Evolutionary conservation across 2,329 filamentous ascomycete genomes (phyloP), one percentile per base, ranked within the genome.

Genomic region (Penicillium expansum): DNA sequence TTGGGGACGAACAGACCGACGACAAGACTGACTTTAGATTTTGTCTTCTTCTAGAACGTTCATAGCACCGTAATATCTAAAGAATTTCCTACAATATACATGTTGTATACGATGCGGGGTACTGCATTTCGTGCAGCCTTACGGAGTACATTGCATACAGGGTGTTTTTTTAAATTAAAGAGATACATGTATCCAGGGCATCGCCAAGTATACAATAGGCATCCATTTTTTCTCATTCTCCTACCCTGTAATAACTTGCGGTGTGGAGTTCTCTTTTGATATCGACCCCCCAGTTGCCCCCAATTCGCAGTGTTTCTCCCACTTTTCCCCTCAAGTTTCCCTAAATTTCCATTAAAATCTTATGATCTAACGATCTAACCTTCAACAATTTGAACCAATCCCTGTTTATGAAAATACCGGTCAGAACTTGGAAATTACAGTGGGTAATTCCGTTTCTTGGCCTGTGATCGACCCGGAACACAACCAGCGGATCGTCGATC

Each of bases 1-100:
- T n/a, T 97, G 92, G 92, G 90, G 90, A 1, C 80, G 90, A 56
- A 60, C 65, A 18, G 63, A 69, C 37, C 67, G 73, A 50, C 68
- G 74, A 50, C 63, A 66, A 50, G 74, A 76, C 56, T 75, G 65
- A 56, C 52, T 16, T 18, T n/a, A n/a, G 22, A 18, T 24, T 22
- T 22, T 14, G 10, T 18, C 18, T 41, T 18, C 13, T 35, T 33
- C 18, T 27, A 13, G 0, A 14, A 45, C 7, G 1, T 24, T 24
- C 18, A 30, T 48, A 48, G n/a, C 30, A 13, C 10, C 3, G 22
- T 29, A 11, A 33, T 35, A 18, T 10, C 39, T 35, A 14, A 13
- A 29, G 6, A 7, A 29, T 6, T 29, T 29, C 6, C 27, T 9
- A n/a, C n/a, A n/a, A n/a, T n/a, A n/a, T n/a, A n/a, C n/a, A n/a